phyloP scores from a whole-genome alignment of 2,329 filamentous ascomycete species.

The Akanthomyces muscarius region DNA sequence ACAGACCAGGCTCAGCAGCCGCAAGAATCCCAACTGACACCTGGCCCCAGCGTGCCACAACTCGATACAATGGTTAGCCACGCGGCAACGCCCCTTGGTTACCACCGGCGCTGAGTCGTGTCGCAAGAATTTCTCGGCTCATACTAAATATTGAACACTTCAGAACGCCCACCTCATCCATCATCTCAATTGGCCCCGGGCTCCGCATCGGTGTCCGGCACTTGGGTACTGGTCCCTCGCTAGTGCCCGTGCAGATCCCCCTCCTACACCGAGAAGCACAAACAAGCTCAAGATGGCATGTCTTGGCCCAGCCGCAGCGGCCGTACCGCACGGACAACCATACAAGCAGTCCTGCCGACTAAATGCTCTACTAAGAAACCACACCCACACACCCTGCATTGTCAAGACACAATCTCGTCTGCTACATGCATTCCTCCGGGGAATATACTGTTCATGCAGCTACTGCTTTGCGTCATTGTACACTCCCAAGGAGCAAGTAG shows the following conservation, averaged over 20 bases:
- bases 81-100: not conserved
- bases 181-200: not conserved
- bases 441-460: conserved; percentile 3
- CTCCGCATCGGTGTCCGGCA: conserved; percentile 11
- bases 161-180: not conserved
- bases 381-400: not conserved
- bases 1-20: not conserved
- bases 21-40: not conserved
- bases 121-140: not conserved
- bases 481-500: not conserved
- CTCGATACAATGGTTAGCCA: not conserved
- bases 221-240: not conserved
- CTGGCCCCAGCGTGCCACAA: not conserved
- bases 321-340: not conserved
- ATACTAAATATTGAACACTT: not conserved
- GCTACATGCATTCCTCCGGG: not conserved
- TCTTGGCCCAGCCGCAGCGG: not conserved
- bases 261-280: conserved; percentile 8
- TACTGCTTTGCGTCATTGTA: not conserved
- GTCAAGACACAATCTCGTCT: not conserved
- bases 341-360: not conserved
- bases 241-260: conserved; percentile 4
- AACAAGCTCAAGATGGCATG: not conserved
- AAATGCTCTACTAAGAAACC: not conserved
- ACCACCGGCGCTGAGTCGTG: not conserved